phyloP scores from a whole-genome alignment of 208 protist genomes.

The Zelonia costaricensis region DNA sequence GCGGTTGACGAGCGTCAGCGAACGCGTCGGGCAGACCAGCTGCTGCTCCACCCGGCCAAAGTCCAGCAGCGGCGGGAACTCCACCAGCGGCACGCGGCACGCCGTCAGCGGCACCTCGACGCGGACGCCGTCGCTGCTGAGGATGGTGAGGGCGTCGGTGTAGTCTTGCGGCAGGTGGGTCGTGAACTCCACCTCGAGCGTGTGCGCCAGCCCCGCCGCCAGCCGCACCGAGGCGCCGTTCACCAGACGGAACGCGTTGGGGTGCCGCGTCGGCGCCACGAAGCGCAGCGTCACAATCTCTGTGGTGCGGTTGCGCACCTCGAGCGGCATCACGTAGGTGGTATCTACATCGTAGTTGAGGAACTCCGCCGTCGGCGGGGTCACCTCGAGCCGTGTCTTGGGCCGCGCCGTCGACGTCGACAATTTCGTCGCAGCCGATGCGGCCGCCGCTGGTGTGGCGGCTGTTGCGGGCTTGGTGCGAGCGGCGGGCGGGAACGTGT shows the following conservation, averaged over 20 bases:
- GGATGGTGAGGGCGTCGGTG: slow-evolving; percentile 70
- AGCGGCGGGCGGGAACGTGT: background rate
- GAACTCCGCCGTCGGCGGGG: slow-evolving; percentile 67
- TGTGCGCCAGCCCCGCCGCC: slow-evolving; percentile 71
- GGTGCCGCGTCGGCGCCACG: slow-evolving; percentile 51
- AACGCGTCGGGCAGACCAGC: slow-evolving; percentile 34
- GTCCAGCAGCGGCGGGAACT: slow-evolving; percentile 50
- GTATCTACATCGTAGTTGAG: slow-evolving; percentile 88
- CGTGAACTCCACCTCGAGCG: slow-evolving; percentile 84
- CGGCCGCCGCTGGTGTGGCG: background rate
- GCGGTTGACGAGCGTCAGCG: slow-evolving; percentile 68
- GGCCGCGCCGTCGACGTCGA: background rate
- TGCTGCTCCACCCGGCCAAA: slow-evolving; percentile 81
- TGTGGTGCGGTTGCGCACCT: slow-evolving; percentile 66
- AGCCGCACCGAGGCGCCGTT: slow-evolving; percentile 64
- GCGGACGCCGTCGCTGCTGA: slow-evolving; percentile 61
- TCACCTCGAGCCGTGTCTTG: slow-evolving; percentile 32
- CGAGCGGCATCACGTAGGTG: slow-evolving; percentile 85
- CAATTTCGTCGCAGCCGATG: background rate
- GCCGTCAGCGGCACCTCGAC: slow-evolving; percentile 70
- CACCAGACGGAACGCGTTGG: slow-evolving; percentile 64
- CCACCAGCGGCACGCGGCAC: slow-evolving; percentile 60
- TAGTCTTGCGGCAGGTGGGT: slow-evolving; percentile 74
- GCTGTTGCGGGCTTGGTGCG: background rate
- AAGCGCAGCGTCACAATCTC: slow-evolving; percentile 79